Percentiles rank a stretch among this genome's conserved stretches.
Evolutionary conservation across 106 monocot species (phyloP).

Genomic region (Dendrobium nobile): DNA sequence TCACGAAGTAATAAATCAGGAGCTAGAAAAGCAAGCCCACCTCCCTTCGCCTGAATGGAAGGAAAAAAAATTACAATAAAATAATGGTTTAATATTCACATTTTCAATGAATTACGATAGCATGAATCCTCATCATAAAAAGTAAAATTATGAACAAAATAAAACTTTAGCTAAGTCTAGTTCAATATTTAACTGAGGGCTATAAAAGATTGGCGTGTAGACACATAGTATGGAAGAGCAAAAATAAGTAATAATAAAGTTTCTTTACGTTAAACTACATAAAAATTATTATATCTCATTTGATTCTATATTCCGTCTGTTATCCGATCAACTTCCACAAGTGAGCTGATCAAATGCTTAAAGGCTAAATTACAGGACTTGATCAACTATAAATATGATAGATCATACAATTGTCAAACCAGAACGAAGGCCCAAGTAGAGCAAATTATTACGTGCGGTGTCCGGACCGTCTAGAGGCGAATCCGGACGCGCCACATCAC

Average conservation of each 20-base stretch:
- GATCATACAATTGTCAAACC: background rate
- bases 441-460: too few relatives aligned
- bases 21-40: conserved; percentile 58
- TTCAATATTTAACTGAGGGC: too few relatives aligned
- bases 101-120: background rate
- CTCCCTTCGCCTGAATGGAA: conserved; percentile 58
- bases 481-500: too few relatives aligned
- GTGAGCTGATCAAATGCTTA: background rate
- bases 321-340: background rate
- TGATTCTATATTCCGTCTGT: too few relatives aligned
- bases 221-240: too few relatives aligned
- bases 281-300: too few relatives aligned
- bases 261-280: too few relatives aligned
- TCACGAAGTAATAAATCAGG: conserved; percentile 11
- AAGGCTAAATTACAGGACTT: background rate
- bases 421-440: background rate
- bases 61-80: background rate
- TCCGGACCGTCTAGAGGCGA: too few relatives aligned
- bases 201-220: too few relatives aligned
- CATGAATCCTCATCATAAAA: background rate
- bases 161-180: too few relatives aligned
- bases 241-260: too few relatives aligned
- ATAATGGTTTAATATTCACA: background rate
- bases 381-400: background rate
- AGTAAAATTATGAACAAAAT: too few relatives aligned